Percentiles rank a stretch among this genome's conserved stretches.
These are phyloP conservation scores for Omphalotus guepiniiformis DNA, from an alignment of 768 basidiomycete genomes.

Conservation along the genomic window DNA sequence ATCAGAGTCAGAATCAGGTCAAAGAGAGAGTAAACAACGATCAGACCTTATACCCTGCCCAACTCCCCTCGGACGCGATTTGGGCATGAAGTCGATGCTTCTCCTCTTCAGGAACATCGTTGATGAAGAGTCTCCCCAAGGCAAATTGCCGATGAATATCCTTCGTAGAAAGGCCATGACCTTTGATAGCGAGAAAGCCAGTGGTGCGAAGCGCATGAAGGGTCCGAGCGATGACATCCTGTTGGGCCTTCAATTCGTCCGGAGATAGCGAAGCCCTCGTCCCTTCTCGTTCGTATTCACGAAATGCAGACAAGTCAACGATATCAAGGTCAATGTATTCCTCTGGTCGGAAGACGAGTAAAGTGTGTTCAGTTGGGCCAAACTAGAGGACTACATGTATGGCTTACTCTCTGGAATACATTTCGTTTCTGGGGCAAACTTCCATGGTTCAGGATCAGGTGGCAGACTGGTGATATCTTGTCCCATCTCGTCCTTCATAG, in stretches of 20 bases:
- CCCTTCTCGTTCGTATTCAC: conserved; percentile 8
- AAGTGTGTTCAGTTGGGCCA: neutral
- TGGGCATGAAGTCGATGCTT: conserved; percentile 11
- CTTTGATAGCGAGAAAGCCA: conserved; percentile 14
- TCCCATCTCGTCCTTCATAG: no score
- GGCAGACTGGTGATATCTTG: no score
- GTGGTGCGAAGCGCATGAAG: conserved; percentile 10
- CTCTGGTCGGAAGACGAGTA: neutral
- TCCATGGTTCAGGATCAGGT: neutral
- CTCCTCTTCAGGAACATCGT: conserved; percentile 12
- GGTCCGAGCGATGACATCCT: conserved; percentile 9
- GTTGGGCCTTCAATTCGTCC: neutral
- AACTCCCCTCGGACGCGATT: conserved; percentile 11
- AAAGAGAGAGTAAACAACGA: neutral
- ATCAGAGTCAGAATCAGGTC: neutral
- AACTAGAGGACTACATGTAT: neutral
- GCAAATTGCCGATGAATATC: conserved; percentile 14
- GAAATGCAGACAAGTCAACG: conserved; percentile 13
- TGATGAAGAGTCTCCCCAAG: conserved; percentile 9
- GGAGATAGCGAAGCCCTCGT: no score
- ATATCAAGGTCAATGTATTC: conserved; percentile 5
- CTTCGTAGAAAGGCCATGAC: conserved; percentile 11
- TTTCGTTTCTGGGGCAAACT: neutral
- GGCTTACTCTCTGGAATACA: neutral
- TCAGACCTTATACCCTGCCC: conserved; percentile 15